phyloP scores from a whole-genome alignment of 768 basidiomycete genomes.

The Mycena polygramma region DNA sequence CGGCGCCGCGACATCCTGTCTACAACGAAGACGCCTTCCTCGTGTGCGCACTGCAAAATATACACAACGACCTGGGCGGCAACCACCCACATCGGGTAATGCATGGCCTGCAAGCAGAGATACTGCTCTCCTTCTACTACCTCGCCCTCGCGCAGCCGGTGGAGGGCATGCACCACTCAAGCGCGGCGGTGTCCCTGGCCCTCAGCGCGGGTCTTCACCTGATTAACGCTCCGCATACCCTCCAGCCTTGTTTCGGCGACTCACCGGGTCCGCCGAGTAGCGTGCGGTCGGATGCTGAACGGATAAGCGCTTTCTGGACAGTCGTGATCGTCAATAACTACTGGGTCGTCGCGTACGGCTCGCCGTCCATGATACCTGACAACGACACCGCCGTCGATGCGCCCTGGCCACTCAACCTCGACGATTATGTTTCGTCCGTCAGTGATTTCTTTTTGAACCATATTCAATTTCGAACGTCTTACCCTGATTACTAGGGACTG shows the following conservation, averaged over 20 bases:
- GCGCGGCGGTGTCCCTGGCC: constrained; percentile 14
- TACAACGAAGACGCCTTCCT: constrained; percentile 15
- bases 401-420: constrained; percentile 49
- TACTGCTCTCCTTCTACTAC: constrained; percentile 25
- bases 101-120: constrained; percentile 21
- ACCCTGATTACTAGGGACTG: constrained; percentile 6
- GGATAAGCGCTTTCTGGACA: constrained; percentile 50
- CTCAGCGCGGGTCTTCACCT: constrained; percentile 17
- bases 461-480: background rate
- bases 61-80: background rate
- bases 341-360: constrained; percentile 59
- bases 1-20: background rate
- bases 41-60: background rate
- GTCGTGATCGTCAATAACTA: constrained; percentile 57
- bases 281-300: constrained; percentile 43
- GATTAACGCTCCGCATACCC: background rate
- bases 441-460: background rate
- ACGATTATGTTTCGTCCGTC: constrained; percentile 34
- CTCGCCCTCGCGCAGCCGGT: constrained; percentile 15
- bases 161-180: constrained; percentile 19
- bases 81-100: constrained; percentile 1
- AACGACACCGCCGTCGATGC: constrained; percentile 47
- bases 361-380: constrained; percentile 56
- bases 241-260: background rate
- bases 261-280: background rate